phyloP scores from a whole-genome alignment of 257 asterid species.

The Agastache rugosa region DNA sequence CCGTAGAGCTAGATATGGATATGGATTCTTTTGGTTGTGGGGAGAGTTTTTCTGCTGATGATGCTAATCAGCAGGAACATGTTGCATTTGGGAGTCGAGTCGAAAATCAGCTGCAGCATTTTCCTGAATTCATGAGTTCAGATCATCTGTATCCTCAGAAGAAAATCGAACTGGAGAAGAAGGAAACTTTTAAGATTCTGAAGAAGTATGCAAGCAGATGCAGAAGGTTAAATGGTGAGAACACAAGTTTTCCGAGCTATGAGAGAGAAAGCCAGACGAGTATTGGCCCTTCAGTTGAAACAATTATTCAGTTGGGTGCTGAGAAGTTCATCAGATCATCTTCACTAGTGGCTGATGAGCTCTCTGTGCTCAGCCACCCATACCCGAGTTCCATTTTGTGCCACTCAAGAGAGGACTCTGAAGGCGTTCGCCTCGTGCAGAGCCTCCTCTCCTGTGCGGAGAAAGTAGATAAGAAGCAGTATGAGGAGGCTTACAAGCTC shows the following conservation, averaged over 20 bases:
- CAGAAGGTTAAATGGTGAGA: conserved; percentile 43
- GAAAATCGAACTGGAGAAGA: conserved; percentile 26
- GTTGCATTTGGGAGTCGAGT: conserved; percentile 27
- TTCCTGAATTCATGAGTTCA: conserved; percentile 29
- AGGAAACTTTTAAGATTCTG: conserved; percentile 51
- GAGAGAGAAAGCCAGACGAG: neutral
- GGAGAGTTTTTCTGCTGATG: conserved; percentile 9
- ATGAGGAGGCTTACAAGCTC: conserved; percentile 41
- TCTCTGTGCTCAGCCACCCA: conserved; percentile 47
- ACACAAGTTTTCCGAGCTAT: conserved; percentile 21
- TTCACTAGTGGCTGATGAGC: conserved; percentile 30
- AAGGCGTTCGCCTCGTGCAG: conserved; percentile 50
- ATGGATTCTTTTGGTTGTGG: conserved; percentile 33
- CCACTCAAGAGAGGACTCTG: conserved; percentile 45
- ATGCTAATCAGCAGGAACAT: neutral
- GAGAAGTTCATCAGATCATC: conserved; percentile 54
- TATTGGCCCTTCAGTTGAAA: conserved; percentile 36
- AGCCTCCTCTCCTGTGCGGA: conserved; percentile 61
- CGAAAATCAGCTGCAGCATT: conserved; percentile 27
- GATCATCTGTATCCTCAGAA: conserved; percentile 29
- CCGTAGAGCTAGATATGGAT: conserved; percentile 23
- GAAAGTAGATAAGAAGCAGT: conserved; percentile 47
- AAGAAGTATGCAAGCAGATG: conserved; percentile 48
- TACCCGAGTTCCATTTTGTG: conserved; percentile 37
- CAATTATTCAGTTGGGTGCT: conserved; percentile 56